These are phyloP conservation scores for Rostrohypoxylon terebratum DNA, from an alignment of 495 filamentous ascomycete species.

Conservation along the genomic window DNA sequence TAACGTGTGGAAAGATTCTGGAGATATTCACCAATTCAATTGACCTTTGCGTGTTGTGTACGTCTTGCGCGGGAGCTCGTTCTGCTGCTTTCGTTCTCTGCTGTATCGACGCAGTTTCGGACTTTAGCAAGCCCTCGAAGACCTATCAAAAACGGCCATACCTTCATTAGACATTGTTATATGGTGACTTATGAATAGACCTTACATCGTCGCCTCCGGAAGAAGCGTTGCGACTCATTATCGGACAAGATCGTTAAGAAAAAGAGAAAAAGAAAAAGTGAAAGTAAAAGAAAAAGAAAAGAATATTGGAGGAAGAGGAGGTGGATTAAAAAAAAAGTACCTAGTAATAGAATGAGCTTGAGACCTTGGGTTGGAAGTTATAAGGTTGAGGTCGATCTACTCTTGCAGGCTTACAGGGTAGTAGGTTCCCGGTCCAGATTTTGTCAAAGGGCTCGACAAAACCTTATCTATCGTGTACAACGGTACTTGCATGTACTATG, in stretches of 20 bases:
- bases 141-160: constrained; percentile 24
- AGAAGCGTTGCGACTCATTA: constrained; percentile 45
- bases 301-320: too few relatives aligned
- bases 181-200: background rate
- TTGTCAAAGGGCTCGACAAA: background rate
- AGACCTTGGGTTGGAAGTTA: constrained; percentile 12
- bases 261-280: background rate
- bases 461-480: too few relatives aligned
- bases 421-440: background rate
- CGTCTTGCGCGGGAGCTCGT: constrained; percentile 35
- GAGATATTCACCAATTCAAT: constrained; percentile 42
- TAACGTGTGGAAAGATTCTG: background rate
- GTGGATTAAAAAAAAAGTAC: too few relatives aligned
- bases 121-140: constrained; percentile 48
- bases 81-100: constrained; percentile 32
- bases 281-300: background rate
- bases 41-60: constrained; percentile 42
- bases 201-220: constrained; percentile 45
- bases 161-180: constrained; percentile 17
- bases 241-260: constrained; percentile 15
- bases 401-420: background rate
- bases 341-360: background rate
- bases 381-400: background rate
- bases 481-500: too few relatives aligned
- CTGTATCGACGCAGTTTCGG: constrained; percentile 42